Evolutionary conservation across 1,284 basidiomycete species (phyloP), one percentile per base, ranked within the genome.

Genomic region (Chiua sp.): DNA sequence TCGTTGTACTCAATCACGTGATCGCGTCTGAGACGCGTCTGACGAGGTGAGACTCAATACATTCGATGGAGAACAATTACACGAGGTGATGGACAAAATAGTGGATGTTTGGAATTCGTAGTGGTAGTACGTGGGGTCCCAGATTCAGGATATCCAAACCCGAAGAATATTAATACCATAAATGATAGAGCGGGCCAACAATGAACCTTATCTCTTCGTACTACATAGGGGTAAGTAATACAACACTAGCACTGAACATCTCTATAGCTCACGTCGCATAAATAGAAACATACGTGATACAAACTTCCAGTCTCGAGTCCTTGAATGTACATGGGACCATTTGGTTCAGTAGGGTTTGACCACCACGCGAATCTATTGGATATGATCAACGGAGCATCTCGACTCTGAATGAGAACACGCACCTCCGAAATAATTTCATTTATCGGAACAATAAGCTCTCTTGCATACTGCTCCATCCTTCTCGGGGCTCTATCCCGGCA

Each of bases 401-500:
- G 23, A 47, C 46, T 37, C 20, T 13, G 22, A 51, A 47, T 13
- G 6, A 30, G 47, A 3, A 13, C 42, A 59, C 73, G 30, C 53
- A 74, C 72, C 56, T 74, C 69, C 4, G 71, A 65, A 23, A 74
- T 62, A 7, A 73, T 72, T 20, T 62, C 70, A 26, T 63, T 64
- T 53, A 73, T 65, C 7, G 73, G 74, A 4, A 57, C 59, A 32
- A 66, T 51, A 32, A 73, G 61, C 22, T 73, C 73, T 59, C 61
- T 72, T 44, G 61, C 67, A 51, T 75, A 73, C 53, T 70, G 69
- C 30, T 60, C 63, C 67, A 73, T 67, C 63, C 59, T 73, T 58
- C 70, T 62, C 11, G 73, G 73, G 8, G 55, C 72, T 56, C 74
- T 73, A 30, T 73, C 72, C 53, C 65, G 59, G 55, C 72, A 73